These are phyloP conservation scores for Solanum paucissectum DNA, from an alignment of 257 asterid species.

Conservation along the genomic window DNA sequence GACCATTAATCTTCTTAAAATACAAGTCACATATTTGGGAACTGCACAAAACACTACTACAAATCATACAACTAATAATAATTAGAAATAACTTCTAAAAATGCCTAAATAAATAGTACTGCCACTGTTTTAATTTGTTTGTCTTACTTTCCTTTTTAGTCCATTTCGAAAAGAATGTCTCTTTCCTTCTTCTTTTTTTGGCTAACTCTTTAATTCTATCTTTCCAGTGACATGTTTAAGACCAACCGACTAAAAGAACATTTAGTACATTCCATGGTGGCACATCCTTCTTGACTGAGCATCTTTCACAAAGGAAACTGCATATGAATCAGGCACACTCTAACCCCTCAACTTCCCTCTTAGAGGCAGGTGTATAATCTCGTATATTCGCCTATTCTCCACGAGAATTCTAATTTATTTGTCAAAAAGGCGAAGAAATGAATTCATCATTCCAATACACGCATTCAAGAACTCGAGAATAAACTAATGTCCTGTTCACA, in stretches of 20 bases:
- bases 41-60: background rate
- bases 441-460: background rate
- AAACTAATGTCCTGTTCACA: background rate
- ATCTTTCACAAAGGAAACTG: background rate
- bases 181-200: background rate
- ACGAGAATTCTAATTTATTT: background rate
- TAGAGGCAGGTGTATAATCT: background rate
- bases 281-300: too few species aligned
- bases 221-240: background rate
- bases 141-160: background rate
- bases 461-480: background rate
- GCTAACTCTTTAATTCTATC: background rate
- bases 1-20: background rate
- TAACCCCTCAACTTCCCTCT: background rate
- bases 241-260: background rate
- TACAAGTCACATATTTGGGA: background rate
- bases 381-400: background rate
- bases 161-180: background rate
- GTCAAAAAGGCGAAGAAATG: background rate
- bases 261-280: too few species aligned
- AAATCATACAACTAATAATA: background rate
- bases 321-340: background rate
- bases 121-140: background rate
- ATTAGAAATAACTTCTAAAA: background rate
- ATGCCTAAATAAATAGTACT: background rate